phyloP scores from a whole-genome alignment of 441 rosid genomes.

The Brassica hybrid region DNA sequence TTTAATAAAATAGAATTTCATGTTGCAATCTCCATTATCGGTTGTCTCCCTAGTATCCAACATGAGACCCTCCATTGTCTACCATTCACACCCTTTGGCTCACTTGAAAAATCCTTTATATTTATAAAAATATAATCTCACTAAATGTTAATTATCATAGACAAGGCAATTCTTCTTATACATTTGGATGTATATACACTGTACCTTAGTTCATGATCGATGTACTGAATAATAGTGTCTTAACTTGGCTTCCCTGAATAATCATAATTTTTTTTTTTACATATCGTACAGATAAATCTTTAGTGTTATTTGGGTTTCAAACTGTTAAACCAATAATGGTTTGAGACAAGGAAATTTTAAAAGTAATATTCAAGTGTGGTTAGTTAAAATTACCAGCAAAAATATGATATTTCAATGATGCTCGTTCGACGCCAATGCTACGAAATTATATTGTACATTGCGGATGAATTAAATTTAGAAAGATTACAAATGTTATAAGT shows the following conservation, averaged over 20 bases:
- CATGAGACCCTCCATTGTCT: conserved; percentile 65
- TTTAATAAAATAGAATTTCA: conserved; percentile 33
- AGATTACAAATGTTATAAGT: not conserved
- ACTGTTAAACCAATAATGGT: too few relatives aligned
- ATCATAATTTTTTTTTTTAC: not conserved
- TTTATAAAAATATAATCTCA: too few relatives aligned
- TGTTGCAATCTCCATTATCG: conserved; percentile 53
- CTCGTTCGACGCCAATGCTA: not conserved
- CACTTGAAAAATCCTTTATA: conserved; percentile 22
- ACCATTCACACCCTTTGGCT: conserved; percentile 49
- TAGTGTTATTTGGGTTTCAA: too few relatives aligned
- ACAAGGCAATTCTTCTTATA: not conserved
- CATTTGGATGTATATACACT: not conserved
- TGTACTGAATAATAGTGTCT: too few relatives aligned
- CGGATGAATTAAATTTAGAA: too few relatives aligned
- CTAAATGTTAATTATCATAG: too few relatives aligned
- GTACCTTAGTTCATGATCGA: not conserved
- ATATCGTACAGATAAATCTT: not conserved
- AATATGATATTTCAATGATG: too few relatives aligned
- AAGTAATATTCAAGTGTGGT: not conserved
- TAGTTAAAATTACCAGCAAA: not conserved
- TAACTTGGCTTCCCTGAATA: not conserved
- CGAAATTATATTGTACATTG: too few relatives aligned
- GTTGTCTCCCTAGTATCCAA: conserved; percentile 69
- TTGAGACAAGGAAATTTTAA: too few relatives aligned